Conservation (phyloP, 2,329 filamentous ascomycete species). For the Talaromyces atroroseus region DNA sequence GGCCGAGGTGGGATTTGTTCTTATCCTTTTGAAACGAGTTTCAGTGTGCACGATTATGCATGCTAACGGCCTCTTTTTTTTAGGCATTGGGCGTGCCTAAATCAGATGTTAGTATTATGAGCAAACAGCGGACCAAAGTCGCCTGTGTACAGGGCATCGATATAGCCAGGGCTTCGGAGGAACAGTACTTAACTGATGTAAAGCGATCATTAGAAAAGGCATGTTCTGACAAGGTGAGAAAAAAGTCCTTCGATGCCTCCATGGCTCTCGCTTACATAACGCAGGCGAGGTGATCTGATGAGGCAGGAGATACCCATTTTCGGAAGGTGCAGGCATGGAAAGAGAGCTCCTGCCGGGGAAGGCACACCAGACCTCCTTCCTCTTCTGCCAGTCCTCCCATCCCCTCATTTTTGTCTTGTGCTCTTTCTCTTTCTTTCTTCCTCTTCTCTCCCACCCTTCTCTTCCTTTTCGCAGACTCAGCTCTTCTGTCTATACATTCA, state of each 20-base stretch:
- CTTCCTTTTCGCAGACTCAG: not conserved
- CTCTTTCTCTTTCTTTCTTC: not conserved
- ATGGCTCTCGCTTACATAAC: not conserved
- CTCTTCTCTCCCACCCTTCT: not conserved
- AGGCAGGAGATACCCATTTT: not conserved
- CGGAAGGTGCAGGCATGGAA: not conserved
- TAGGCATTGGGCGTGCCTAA: slow-evolving; percentile 58
- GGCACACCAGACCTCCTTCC: not conserved
- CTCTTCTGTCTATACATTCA: not conserved
- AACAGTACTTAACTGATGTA: slow-evolving; percentile 23
- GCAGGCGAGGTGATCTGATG: not conserved
- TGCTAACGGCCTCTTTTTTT: not conserved
- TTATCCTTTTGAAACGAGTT: not conserved
- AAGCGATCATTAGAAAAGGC: not conserved
- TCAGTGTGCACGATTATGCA: not conserved
- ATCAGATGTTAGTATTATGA: slow-evolving; percentile 56
- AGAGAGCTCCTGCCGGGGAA: not conserved
- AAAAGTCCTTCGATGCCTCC: not conserved
- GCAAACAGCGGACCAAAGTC: slow-evolving; percentile 61
- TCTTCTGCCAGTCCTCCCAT: not conserved
- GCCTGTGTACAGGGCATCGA: slow-evolving; percentile 34
- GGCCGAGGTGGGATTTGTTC: slow-evolving; percentile 45
- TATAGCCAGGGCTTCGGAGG: slow-evolving; percentile 29
- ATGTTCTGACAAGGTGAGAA: not conserved
- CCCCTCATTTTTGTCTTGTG: too few relatives aligned